phyloP scores from a whole-genome alignment of 2,329 filamentous ascomycete genomes.

The Hymenotorrendiella dingleyae region DNA sequence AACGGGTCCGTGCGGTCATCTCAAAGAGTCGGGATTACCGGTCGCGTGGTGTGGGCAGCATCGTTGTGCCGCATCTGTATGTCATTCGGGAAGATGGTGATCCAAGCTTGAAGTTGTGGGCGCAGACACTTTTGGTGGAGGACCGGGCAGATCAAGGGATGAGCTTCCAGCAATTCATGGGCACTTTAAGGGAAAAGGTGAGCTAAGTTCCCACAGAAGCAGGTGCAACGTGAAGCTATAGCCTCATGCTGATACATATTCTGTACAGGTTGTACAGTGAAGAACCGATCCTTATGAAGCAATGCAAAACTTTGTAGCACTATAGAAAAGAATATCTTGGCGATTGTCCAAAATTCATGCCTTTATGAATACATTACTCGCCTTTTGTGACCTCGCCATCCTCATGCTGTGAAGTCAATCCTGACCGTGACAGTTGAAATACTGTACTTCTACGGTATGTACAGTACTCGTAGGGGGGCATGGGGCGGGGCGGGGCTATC shows the following conservation, averaged over 20 bases:
- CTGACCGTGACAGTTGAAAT: no score
- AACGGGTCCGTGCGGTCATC: conserved; percentile 82
- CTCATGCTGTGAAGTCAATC: no score
- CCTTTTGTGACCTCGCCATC: no score
- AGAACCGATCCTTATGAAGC: conserved; percentile 2
- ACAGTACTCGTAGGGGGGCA: no score
- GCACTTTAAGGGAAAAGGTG: conserved; percentile 90
- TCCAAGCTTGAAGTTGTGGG: conserved; percentile 91
- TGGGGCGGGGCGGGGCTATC: no score
- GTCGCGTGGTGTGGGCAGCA: conserved; percentile 83
- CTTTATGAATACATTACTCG: no score
- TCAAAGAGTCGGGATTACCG: conserved; percentile 88
- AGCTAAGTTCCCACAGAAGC: conserved; percentile 27
- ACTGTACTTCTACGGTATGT: no score
- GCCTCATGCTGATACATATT: conserved; percentile 22
- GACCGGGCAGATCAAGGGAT: conserved; percentile 91
- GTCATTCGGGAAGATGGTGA: conserved; percentile 93
- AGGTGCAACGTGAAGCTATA: conserved; percentile 11
- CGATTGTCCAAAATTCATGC: no score
- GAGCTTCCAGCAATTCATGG: conserved; percentile 91
- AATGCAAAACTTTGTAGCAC: conserved; percentile 18
- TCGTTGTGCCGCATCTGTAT: conserved; percentile 88
- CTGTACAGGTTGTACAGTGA: conserved; percentile 28
- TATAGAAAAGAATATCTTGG: conserved; percentile 21
- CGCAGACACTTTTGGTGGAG: conserved; percentile 90